Evolutionary conservation across 257 asterid species (phyloP).

Genomic region (Jacaranda mimosifolia): DNA sequence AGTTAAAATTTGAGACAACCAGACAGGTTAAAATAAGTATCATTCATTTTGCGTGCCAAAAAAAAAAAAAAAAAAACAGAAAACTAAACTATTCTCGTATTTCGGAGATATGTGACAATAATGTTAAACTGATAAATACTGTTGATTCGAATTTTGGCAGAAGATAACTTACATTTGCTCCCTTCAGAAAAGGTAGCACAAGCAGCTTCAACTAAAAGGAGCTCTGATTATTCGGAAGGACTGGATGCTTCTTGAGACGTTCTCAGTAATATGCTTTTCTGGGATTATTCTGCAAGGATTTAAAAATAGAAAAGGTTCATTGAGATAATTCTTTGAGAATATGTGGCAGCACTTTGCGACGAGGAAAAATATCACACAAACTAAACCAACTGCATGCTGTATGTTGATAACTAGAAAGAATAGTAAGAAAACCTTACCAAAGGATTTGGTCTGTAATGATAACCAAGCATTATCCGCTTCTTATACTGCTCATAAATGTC

Average conservation of each 20-base stretch:
- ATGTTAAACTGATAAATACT: background rate
- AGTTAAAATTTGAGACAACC: no score
- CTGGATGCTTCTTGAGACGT: background rate
- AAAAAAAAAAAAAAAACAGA: background rate
- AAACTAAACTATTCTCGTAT: background rate
- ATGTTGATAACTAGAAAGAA: background rate
- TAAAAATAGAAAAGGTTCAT: background rate
- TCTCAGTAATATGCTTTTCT: constrained; percentile 76
- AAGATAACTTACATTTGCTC: background rate
- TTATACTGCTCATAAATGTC: constrained; percentile 96
- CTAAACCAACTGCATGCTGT: background rate
- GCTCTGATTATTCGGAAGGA: constrained; percentile 11
- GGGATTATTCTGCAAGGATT: constrained; percentile 71
- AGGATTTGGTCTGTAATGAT: constrained; percentile 90
- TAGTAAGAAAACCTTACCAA: constrained; percentile 57
- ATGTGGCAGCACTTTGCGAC: background rate
- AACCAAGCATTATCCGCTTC: constrained; percentile 98
- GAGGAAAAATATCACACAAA: background rate
- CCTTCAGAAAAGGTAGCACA: constrained; percentile 12
- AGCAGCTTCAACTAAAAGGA: constrained; percentile 34
- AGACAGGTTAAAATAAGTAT: no score
- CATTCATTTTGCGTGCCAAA: no score
- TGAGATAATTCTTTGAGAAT: constrained; percentile 13
- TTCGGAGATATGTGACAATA: background rate
- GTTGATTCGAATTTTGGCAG: background rate